A percentile compares a stretch with the other conserved stretches of the same genome.
Conservation (phyloP, 495 filamentous ascomycete genomes). For the Aspergillus haitiensis region DNA sequence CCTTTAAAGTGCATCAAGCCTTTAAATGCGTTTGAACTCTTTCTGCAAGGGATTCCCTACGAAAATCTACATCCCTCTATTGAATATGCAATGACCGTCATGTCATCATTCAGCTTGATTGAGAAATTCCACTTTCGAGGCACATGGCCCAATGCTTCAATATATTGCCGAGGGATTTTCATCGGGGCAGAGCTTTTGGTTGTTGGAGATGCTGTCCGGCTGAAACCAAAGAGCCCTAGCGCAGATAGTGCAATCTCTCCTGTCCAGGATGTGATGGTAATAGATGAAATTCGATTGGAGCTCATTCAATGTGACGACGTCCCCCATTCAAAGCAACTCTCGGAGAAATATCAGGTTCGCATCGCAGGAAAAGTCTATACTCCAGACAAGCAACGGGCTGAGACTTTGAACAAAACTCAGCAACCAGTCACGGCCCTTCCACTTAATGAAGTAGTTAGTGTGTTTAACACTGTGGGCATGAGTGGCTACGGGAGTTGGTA, state of each 20-base stretch:
- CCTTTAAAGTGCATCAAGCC: conserved; percentile 56
- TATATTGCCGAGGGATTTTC: conserved; percentile 56
- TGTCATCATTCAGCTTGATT: conserved; percentile 53
- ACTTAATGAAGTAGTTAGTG: conserved; percentile 31
- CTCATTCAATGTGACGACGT: conserved; percentile 50
- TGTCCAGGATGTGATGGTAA: conserved; percentile 54
- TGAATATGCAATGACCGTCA: conserved; percentile 52
- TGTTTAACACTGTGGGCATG: conserved; percentile 45
- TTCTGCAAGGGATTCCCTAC: conserved; percentile 40
- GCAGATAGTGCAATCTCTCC: conserved; percentile 4
- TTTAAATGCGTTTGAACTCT: conserved; percentile 51
- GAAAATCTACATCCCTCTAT: conserved; percentile 55
- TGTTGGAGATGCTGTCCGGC: conserved; percentile 53
- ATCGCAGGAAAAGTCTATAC: conserved; percentile 55
- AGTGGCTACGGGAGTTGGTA: conserved; percentile 51
- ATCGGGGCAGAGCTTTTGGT: conserved; percentile 56
- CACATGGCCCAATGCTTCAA: conserved; percentile 52
- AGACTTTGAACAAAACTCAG: conserved; percentile 23
- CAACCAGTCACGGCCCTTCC: conserved; percentile 33
- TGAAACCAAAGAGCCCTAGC: conserved; percentile 40
- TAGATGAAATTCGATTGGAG: conserved; percentile 49
- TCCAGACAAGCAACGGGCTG: conserved; percentile 30
- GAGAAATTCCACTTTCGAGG: conserved; percentile 53
- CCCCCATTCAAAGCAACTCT: conserved; percentile 39
- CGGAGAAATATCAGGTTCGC: conserved; percentile 41